These are phyloP conservation scores for Chamaenerion angustifolium DNA, from an alignment of 345 rosid species.

Conservation along the genomic window DNA sequence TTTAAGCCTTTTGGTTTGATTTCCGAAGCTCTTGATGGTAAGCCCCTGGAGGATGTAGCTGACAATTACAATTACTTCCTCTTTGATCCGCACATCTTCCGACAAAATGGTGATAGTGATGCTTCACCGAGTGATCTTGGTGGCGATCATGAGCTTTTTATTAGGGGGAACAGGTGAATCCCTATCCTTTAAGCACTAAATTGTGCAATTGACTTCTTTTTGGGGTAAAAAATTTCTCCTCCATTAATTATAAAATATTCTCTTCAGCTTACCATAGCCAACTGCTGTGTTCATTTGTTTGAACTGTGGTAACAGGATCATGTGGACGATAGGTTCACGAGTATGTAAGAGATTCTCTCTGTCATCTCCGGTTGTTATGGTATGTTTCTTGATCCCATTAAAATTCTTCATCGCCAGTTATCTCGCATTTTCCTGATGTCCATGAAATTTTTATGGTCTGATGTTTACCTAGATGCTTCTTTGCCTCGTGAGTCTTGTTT, in stretches of 20 bases:
- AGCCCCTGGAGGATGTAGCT: conserved; percentile 20
- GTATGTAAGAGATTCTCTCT: conserved; percentile 61
- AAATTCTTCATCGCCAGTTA: too few species aligned
- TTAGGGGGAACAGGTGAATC: conserved; percentile 52
- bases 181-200: background rate
- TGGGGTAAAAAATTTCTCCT: too few species aligned
- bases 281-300: background rate
- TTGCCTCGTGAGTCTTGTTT: too few species aligned
- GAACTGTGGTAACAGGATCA: conserved; percentile 31
- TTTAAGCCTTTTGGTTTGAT: conserved; percentile 85
- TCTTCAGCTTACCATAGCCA: background rate
- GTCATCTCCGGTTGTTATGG: conserved; percentile 50
- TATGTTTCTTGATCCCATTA: conserved; percentile 6
- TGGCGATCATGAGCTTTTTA: conserved; percentile 73
- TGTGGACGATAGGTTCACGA: conserved; percentile 57
- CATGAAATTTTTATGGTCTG: background rate
- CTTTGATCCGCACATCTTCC: conserved; percentile 46
- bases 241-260: too few species aligned
- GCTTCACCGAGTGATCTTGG: conserved; percentile 25
- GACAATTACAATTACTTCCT: conserved; percentile 64
- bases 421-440: background rate
- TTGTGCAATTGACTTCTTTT: too few species aligned
- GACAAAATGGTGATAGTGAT: conserved; percentile 23
- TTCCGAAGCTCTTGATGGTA: conserved; percentile 72
- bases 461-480: too few species aligned